Base-by-base conservation (phyloP, 192 early-diverging fungal genomes). In the Borealophlyctis nickersoniae region DNA sequence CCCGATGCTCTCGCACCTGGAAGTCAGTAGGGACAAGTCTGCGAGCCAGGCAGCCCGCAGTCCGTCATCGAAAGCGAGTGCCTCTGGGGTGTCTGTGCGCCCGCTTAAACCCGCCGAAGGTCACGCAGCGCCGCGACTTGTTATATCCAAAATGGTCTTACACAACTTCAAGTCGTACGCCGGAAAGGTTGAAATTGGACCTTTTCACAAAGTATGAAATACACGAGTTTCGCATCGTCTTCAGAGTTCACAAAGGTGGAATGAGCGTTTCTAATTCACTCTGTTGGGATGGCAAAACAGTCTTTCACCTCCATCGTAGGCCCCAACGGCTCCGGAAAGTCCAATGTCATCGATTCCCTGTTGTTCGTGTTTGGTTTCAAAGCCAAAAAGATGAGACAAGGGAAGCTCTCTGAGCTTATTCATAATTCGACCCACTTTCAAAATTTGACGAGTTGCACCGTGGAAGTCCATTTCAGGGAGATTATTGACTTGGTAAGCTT, bases 281-380 rank as follows among this genome's bases (percentile, higher is more conserved):
- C 31, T 19, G n/a, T 22, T 67, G 29, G 9, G 39, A 19, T 71
- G 56, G 36, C 16, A n/a, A n/a, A 0, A 16, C 30, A 90, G 87
- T 88, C 86, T 9, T 90, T 90, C 74, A 86, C 80, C 49, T 86
- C 73, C 4, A 83, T 99, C 52, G 95, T 98, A 13, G 97, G 97
- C 3, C 97, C 94, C 2, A 99, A 99, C 60, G 95, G 95, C 30
- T 96, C 92, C 13, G 97, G 95, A 49, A 99, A 99, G 79, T 95
- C 93, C 28, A 99, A 98, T 66, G 97, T 99, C 13, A 98, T 99
- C 60, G 97, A 99, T 67, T 89, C 93, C 0, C 77, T 99, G 52
- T 73, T 99, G 30, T 99, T 99, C 73, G 97, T 99, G 35, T 99
- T 99, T 87, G 97, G 97, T 19, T 97, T 93, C 78, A 85, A 92